Evolutionary conservation across 108 stramenopile species (phyloP).

Genomic region (Chaetoceros tenuissimus): DNA sequence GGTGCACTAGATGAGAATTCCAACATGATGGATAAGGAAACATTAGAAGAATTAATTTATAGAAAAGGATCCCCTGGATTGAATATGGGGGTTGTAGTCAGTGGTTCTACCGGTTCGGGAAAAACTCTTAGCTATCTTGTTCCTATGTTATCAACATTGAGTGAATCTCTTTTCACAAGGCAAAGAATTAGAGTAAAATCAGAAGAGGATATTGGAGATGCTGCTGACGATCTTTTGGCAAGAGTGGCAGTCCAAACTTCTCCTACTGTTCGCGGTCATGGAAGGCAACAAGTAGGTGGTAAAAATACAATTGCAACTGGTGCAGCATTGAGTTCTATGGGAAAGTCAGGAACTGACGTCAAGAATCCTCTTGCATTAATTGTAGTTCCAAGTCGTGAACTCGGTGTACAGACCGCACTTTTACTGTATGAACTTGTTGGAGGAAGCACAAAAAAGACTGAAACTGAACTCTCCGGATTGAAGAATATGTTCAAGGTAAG

Average conservation of each 20-base stretch:
- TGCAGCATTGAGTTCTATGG: constrained; percentile 47
- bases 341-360: constrained; percentile 67
- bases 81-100: constrained; percentile 69
- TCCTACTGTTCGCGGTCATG: constrained; percentile 44
- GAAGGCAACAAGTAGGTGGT: constrained; percentile 34
- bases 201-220: constrained; percentile 69
- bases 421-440: constrained; percentile 60
- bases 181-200: constrained; percentile 66
- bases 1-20: constrained; percentile 17
- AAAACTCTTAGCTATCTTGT: constrained; percentile 78
- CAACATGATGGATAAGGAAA: constrained; percentile 20
- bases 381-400: constrained; percentile 87
- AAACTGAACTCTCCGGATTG: constrained; percentile 31
- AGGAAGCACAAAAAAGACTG: constrained; percentile 45
- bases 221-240: constrained; percentile 59
- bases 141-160: constrained; percentile 62
- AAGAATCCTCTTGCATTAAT: constrained; percentile 77
- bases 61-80: not conserved
- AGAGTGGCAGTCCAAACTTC: constrained; percentile 58
- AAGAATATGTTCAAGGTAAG: constrained; percentile 58
- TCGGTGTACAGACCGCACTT: constrained; percentile 83
- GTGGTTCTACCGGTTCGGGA: constrained; percentile 36
- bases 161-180: constrained; percentile 63
- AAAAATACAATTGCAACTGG: constrained; percentile 34
- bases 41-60: constrained; percentile 49